These are phyloP conservation scores for Ceriops tagal DNA, from an alignment of 345 rosid species.

Conservation along the genomic window DNA sequence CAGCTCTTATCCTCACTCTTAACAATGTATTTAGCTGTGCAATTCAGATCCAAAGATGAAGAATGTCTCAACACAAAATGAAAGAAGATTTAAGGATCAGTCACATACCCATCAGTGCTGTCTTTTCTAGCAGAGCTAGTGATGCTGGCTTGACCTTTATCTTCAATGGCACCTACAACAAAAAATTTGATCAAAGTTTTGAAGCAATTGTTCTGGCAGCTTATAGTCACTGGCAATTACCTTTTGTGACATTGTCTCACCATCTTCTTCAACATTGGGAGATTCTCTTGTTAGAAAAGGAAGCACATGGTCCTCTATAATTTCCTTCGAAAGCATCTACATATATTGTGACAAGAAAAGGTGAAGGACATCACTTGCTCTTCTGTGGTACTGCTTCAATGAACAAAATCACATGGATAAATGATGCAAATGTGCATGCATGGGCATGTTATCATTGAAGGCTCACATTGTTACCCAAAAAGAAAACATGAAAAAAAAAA, in stretches of 20 bases:
- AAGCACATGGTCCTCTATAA: slow-evolving; percentile 76
- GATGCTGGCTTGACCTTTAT: slow-evolving; percentile 79
- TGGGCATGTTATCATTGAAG: slow-evolving; percentile 1
- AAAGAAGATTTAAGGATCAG: slow-evolving; percentile 16
- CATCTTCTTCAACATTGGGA: slow-evolving; percentile 44
- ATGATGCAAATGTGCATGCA: not conserved
- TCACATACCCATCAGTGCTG: slow-evolving; percentile 72
- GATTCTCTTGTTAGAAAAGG: slow-evolving; percentile 63
- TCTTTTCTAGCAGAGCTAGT: slow-evolving; percentile 74
- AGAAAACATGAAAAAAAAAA: not conserved
- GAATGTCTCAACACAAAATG: not conserved
- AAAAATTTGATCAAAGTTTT: slow-evolving; percentile 13
- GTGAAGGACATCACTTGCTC: slow-evolving; percentile 10
- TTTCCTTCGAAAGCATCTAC: slow-evolving; percentile 89
- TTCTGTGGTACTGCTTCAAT: slow-evolving; percentile 11
- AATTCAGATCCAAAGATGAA: slow-evolving; percentile 22
- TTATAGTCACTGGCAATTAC: slow-evolving; percentile 28
- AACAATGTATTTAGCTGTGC: slow-evolving; percentile 80
- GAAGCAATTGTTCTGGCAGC: slow-evolving; percentile 8
- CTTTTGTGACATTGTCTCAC: slow-evolving; percentile 47
- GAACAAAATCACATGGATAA: not conserved
- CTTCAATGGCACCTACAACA: slow-evolving; percentile 61
- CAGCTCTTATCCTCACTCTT: slow-evolving; percentile 86
- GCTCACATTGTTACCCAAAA: not conserved
- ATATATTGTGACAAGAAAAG: slow-evolving; percentile 23